Conservation (phyloP, 352 stramenopile species). For the Globisporangium spinosum region DNA sequence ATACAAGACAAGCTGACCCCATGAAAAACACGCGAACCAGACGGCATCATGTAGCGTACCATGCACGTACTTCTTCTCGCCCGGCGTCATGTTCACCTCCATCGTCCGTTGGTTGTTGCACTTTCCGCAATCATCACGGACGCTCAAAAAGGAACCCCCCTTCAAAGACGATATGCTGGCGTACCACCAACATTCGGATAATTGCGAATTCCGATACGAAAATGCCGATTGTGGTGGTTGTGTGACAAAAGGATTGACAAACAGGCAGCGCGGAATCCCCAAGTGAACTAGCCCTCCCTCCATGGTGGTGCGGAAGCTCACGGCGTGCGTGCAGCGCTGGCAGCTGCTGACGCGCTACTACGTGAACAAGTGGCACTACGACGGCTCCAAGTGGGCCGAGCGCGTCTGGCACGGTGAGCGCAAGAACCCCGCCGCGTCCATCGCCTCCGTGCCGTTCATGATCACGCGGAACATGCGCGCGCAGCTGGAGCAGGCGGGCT, state of each 20-base stretch:
- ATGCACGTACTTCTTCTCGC: neutral
- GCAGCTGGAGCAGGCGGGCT: slow-evolving; percentile 53
- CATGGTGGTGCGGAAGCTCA: slow-evolving; percentile 37
- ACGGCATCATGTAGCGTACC: neutral
- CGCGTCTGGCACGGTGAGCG: slow-evolving; percentile 66
- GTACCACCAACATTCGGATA: neutral
- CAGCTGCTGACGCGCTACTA: slow-evolving; percentile 73
- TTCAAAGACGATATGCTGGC: neutral
- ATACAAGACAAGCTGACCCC: neutral
- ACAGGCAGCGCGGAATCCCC: neutral
- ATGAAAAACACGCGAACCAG: neutral
- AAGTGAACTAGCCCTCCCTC: neutral
- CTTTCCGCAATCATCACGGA: neutral
- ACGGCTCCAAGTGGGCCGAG: slow-evolving; percentile 69
- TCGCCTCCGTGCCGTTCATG: slow-evolving; percentile 82
- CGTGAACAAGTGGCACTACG: slow-evolving; percentile 83
- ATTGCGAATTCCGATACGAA: neutral
- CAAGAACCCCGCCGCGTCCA: slow-evolving; percentile 31
- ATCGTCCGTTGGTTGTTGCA: neutral
- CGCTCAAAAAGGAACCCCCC: neutral
- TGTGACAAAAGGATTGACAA: neutral
- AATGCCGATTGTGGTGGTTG: neutral
- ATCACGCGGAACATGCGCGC: slow-evolving; percentile 72
- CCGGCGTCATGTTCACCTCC: neutral
- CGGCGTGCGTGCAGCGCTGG: slow-evolving; percentile 49